These are phyloP conservation scores for Tremella mesenterica DNA, from an alignment of 768 basidiomycete genomes.

Conservation along the genomic window DNA sequence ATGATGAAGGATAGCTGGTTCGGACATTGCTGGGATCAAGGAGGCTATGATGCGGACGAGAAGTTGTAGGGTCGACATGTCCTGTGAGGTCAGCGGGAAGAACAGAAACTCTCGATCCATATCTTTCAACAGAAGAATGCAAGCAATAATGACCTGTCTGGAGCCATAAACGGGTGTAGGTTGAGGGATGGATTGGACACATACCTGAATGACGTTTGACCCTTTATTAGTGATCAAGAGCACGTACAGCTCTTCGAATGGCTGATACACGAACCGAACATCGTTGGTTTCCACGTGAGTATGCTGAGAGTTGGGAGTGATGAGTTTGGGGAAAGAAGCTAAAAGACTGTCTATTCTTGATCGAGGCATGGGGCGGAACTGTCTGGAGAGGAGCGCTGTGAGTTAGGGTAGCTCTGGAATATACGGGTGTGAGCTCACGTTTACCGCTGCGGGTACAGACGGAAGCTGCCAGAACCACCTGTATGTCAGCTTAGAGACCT, in stretches of 20 bases:
- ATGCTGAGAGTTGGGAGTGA: slow-evolving; percentile 87
- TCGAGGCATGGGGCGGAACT: slow-evolving; percentile 78
- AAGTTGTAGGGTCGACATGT: slow-evolving; percentile 91
- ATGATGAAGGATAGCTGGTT: slow-evolving; percentile 72
- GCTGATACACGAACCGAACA: slow-evolving; percentile 94
- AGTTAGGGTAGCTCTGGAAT: background rate
- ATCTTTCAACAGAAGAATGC: background rate
- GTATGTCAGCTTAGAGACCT: background rate
- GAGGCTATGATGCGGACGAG: slow-evolving; percentile 81
- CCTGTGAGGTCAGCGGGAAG: slow-evolving; percentile 42
- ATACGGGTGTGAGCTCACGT: slow-evolving; percentile 24
- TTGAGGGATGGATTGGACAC: slow-evolving; percentile 8
- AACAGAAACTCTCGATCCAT: background rate
- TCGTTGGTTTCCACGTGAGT: slow-evolving; percentile 93
- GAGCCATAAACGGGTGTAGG: background rate
- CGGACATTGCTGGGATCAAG: slow-evolving; percentile 42
- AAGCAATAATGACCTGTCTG: background rate
- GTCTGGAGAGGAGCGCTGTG: slow-evolving; percentile 86
- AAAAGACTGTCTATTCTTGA: slow-evolving; percentile 90
- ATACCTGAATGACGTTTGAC: slow-evolving; percentile 82
- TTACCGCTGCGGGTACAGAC: slow-evolving; percentile 44
- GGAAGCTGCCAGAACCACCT: slow-evolving; percentile 44
- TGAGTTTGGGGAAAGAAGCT: slow-evolving; percentile 93
- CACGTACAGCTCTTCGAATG: slow-evolving; percentile 92
- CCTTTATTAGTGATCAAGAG: slow-evolving; percentile 96